Conservation (phyloP, 257 asterid species). For the Euphrasia confusa region DNA sequence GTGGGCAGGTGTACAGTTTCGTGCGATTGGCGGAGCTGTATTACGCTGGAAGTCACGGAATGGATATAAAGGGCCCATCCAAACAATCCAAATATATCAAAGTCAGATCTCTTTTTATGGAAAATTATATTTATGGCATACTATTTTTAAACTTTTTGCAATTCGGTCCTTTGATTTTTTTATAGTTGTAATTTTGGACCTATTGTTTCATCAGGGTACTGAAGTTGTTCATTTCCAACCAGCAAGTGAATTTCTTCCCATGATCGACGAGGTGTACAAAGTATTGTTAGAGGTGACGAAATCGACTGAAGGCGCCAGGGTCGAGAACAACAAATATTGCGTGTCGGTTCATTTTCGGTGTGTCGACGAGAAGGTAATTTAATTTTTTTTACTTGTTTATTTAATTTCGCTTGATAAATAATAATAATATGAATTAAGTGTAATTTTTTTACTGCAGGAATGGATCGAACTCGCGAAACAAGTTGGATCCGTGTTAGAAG, state of each 20-base stretch:
- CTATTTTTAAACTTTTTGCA: no score
- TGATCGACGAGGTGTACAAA: constrained; percentile 76
- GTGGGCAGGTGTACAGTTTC: constrained; percentile 63
- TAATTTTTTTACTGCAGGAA: constrained; percentile 43
- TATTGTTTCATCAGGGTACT: constrained; percentile 35
- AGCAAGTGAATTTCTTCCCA: constrained; percentile 78
- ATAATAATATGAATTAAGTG: no score
- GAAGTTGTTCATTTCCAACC: constrained; percentile 69
- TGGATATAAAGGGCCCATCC: constrained; percentile 98
- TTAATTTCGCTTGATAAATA: background rate
- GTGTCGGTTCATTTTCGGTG: constrained; percentile 87
- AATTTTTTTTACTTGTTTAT: no score
- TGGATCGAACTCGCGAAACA: constrained; percentile 78
- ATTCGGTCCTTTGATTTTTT: no score
- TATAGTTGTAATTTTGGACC: background rate
- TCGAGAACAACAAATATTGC: constrained; percentile 90
- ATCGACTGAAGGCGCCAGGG: constrained; percentile 69
- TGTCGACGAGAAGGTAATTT: constrained; percentile 86
- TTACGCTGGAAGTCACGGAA: constrained; percentile 99
- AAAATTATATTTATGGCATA: background rate
- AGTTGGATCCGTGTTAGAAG: constrained; percentile 71
- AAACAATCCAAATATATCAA: constrained; percentile 62
- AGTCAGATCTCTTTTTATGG: constrained; percentile 27
- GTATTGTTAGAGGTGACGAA: constrained; percentile 56
- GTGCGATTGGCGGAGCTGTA: constrained; percentile 85